phyloP scores from a whole-genome alignment of 805 yeast genomes.

The Saccharomycopsis sp. region DNA sequence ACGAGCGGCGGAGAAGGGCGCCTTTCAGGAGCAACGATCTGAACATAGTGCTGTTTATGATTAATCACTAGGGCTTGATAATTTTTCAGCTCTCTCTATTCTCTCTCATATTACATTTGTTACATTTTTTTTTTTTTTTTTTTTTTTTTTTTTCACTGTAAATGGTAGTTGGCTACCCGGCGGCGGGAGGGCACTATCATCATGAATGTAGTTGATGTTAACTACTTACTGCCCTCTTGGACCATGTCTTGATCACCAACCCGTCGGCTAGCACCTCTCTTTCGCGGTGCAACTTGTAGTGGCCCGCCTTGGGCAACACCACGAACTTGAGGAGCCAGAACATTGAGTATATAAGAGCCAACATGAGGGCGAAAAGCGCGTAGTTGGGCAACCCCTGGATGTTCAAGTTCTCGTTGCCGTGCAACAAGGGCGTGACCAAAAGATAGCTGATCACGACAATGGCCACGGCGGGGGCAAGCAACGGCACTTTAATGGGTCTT shows the following conservation, averaged over 20 bases:
- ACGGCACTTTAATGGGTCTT: slow-evolving; percentile 19
- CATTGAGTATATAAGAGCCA: slow-evolving; percentile 1
- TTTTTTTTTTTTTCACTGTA: no score
- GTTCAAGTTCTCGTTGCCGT: slow-evolving; percentile 4
- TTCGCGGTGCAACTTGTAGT: slow-evolving; percentile 14
- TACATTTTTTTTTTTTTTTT: no score
- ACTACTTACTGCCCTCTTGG: no score
- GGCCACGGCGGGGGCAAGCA: slow-evolving; percentile 17
- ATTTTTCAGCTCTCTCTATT: no score
- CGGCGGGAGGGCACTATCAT: no score
- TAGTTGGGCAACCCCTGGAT: slow-evolving; percentile 18
- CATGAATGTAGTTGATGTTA: no score
- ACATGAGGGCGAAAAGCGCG: slow-evolving; percentile 9
- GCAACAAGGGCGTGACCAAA: slow-evolving; percentile 16
- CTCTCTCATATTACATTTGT: no score
- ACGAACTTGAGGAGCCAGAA: slow-evolving; percentile 18
- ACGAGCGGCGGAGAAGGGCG: not conserved
- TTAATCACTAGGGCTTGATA: no score
- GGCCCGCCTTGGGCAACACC: slow-evolving; percentile 13
- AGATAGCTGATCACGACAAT: slow-evolving; percentile 9
- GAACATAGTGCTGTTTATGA: no score
- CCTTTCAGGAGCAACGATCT: no score
- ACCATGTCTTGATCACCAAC: slow-evolving; percentile 14
- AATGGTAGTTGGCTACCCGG: no score
- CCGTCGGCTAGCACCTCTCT: slow-evolving; percentile 17